Evolutionary conservation across 75 land plant genomes (phyloP), one percentile per base, ranked within the genome.

Genomic region (Picea sitchensis): DNA sequence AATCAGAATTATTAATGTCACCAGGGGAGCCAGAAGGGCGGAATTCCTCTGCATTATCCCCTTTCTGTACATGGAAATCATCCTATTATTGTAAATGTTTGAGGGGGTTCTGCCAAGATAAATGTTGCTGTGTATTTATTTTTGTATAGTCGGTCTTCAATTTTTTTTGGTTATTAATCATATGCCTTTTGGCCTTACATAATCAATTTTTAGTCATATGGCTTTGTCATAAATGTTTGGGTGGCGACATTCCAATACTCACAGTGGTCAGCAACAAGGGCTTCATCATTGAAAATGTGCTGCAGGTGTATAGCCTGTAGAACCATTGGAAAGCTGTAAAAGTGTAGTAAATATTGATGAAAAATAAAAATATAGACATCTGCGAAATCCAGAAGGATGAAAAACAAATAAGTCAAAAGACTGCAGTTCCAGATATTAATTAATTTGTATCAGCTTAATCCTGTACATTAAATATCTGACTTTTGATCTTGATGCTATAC

Each of bases 1-100:
- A 71, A 71, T 71, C 56, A 71, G 26, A 71, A 71, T 21, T 32
- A 41, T 7, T 68, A 18, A 32, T 67, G 41, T 68, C 44, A 68
- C 47, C 21, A 68, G n/a, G 44, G 21, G 56, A 2, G 44, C 14
- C 71, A 17, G 36, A 15, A 26, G 34, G 71, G 18, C 20, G 15
- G 44, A 38, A n/a, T 41, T 71, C 44, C 23, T 71, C 6, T 44
- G 13, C 20, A 44, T 21, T 44, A 23, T 4, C n/a, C 23, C 41
- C 23, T 41, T 36, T 71, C 51, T 71, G 44, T n/a, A 44, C 11
- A 44, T 71, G 13, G 6, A n/a, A 44, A 20, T 71, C 44, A 3
- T n/a, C 51, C 7, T 71, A n/a, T 71, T 41, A 2, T 12, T n/a
- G 23, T 71, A 2, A 3, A 71, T 12, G 3, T 44, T 47, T 32